Percentiles rank a stretch among this genome's conserved stretches.
phyloP scores from a whole-genome alignment of 257 asterid species.

The Handroanthus guayacan region DNA sequence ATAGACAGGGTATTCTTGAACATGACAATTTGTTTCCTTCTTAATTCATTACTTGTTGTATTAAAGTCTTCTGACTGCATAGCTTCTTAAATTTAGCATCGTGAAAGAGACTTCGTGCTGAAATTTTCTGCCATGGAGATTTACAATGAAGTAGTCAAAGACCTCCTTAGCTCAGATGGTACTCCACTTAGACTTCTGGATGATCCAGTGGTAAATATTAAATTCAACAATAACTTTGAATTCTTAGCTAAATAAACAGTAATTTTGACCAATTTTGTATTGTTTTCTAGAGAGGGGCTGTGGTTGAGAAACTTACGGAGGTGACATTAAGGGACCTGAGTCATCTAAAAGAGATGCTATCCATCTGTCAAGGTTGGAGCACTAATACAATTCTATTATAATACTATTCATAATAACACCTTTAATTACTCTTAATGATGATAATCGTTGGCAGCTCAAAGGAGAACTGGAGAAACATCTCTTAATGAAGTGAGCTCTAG shows the following conservation, averaged over 20 bases:
- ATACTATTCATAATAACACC: neutral
- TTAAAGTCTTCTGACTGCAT: neutral
- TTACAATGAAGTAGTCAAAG: slow-evolving; percentile 71
- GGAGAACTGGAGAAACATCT: slow-evolving; percentile 48
- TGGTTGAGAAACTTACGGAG: slow-evolving; percentile 65
- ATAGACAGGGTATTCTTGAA: slow-evolving; percentile 42
- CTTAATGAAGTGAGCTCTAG: slow-evolving; percentile 64
- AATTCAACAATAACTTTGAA: neutral
- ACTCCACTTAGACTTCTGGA: slow-evolving; percentile 71
- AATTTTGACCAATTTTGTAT: neutral
- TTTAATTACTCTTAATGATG: neutral
- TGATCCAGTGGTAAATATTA: slow-evolving; percentile 60
- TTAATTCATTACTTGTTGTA: neutral
- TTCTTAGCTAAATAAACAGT: neutral
- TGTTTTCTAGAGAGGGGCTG: slow-evolving; percentile 56
- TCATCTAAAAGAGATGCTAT: slow-evolving; percentile 59
- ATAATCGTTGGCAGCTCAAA: slow-evolving; percentile 46
- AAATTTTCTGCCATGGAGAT: slow-evolving; percentile 78
- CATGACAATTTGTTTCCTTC: neutral
- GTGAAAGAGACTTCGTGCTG: slow-evolving; percentile 46
- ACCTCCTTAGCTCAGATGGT: slow-evolving; percentile 57
- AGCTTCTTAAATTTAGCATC: slow-evolving; percentile 36
- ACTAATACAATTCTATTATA: neutral
- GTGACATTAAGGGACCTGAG: slow-evolving; percentile 49
- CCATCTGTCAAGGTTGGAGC: slow-evolving; percentile 60